Conservation (phyloP, 2,329 filamentous ascomycete genomes). For the Chalara sp. region DNA sequence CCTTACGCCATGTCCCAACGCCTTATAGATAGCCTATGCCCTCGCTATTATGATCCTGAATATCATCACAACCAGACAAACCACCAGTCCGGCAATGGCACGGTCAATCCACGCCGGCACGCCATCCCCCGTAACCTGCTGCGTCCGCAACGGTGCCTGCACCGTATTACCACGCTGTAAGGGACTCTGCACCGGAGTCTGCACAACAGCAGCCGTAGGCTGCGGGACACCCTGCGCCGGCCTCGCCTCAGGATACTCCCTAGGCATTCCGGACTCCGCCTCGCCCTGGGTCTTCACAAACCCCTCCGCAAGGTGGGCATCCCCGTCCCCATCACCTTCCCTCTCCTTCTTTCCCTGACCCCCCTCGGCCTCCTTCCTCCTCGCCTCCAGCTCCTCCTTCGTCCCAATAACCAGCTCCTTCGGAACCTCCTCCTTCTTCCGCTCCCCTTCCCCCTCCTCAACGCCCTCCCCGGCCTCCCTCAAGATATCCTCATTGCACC, state of each 20-base stretch:
- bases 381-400: conserved; percentile 54
- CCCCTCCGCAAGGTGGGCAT: conserved; percentile 47
- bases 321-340: conserved; percentile 30
- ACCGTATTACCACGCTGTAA: not conserved
- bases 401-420: conserved; percentile 57
- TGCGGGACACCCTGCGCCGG: conserved; percentile 28
- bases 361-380: not conserved
- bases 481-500: conserved; percentile 68
- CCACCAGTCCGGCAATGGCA: conserved; percentile 65
- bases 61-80: conserved; percentile 66
- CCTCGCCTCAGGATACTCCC: conserved; percentile 17
- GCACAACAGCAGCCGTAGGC: conserved; percentile 20
- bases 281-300: conserved; percentile 44
- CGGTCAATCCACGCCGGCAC: conserved; percentile 75
- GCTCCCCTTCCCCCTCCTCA: conserved; percentile 32
- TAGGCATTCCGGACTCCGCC: not conserved
- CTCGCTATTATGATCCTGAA: conserved; percentile 37
- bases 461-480: conserved; percentile 58
- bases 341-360: not conserved
- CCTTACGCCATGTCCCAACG: not conserved
- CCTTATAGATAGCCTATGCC: conserved; percentile 3
- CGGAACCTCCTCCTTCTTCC: conserved; percentile 37
- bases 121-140: conserved; percentile 31
- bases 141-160: not conserved
- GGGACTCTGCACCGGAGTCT: not conserved